These are phyloP conservation scores for Rhodomyrtus tomentosa DNA, from an alignment of 345 rosid genomes.

Conservation along the genomic window DNA sequence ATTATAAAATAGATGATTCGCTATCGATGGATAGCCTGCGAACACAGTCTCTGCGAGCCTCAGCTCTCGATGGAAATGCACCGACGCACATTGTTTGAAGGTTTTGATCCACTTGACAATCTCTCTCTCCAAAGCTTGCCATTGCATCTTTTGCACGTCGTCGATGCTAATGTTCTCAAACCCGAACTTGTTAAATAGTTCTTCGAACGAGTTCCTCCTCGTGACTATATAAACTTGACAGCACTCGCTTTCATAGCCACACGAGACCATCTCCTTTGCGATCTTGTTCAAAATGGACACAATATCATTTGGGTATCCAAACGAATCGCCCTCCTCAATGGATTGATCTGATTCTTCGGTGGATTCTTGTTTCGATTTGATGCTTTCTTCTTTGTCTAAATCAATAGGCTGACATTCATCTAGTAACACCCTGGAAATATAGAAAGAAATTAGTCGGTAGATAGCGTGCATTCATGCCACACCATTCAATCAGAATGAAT, in stretches of 20 bases:
- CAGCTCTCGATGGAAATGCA: conserved; percentile 45
- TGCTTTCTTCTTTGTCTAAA: neutral
- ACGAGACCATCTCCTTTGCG: conserved; percentile 48
- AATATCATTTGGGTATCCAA: conserved; percentile 31
- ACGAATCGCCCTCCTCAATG: conserved; percentile 6
- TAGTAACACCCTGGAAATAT: neutral
- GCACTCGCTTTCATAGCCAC: conserved; percentile 64
- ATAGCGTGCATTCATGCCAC: conserved; percentile 20
- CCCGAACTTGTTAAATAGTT: conserved; percentile 34
- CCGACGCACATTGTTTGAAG: conserved; percentile 41
- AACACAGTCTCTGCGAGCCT: conserved; percentile 42
- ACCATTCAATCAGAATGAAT: neutral
- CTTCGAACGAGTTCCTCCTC: conserved; percentile 50
- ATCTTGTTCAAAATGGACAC: conserved; percentile 35
- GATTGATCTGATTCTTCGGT: neutral
- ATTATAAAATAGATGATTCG: conserved; percentile 34
- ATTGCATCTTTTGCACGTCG: conserved; percentile 65
- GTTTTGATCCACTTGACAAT: conserved; percentile 57
- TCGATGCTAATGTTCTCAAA: conserved; percentile 73
- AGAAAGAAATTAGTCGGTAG: neutral
- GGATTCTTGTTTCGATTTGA: conserved; percentile 5
- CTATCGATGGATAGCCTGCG: conserved; percentile 11
- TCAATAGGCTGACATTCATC: neutral
- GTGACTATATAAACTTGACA: conserved; percentile 43
- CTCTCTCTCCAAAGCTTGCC: conserved; percentile 71